Conservation (phyloP, 2,329 filamentous ascomycete species). For the Epichloe gansuensis region DNA sequence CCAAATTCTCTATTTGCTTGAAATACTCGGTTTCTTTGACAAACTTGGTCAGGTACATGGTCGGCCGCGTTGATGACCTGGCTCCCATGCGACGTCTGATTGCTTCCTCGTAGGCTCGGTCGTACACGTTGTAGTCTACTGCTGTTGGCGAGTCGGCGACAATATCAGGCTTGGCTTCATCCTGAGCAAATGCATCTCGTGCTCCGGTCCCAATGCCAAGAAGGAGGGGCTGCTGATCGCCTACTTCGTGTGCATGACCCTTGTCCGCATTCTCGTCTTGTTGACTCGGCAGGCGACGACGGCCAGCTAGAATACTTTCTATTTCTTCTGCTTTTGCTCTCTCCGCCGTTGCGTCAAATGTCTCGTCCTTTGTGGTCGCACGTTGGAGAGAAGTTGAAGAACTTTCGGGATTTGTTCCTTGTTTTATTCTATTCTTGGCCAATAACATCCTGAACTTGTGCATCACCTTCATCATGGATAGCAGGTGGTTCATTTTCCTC, state of each 20-base stretch:
- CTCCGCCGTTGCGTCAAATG: constrained; percentile 17
- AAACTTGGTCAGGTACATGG: constrained; percentile 37
- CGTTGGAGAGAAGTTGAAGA: background rate
- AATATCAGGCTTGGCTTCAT: constrained; percentile 30
- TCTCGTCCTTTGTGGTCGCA: background rate
- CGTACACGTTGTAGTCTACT: constrained; percentile 80
- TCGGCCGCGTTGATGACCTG: constrained; percentile 27
- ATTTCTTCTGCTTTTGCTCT: constrained; percentile 35
- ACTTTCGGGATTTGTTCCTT: constrained; percentile 2
- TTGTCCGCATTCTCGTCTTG: constrained; percentile 28
- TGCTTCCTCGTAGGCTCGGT: constrained; percentile 65
- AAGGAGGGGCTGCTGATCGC: constrained; percentile 51
- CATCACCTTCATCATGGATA: constrained; percentile 86
- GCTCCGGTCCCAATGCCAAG: constrained; percentile 66
- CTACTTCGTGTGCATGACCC: constrained; percentile 43
- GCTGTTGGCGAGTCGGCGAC: constrained; percentile 78
- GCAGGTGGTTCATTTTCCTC: constrained; percentile 71
- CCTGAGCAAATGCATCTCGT: constrained; percentile 30
- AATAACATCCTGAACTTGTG: constrained; percentile 74
- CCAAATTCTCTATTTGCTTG: constrained; percentile 24
- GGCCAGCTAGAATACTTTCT: constrained; percentile 34
- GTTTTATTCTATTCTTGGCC: constrained; percentile 15
- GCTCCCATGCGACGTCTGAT: constrained; percentile 62
- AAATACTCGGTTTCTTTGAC: constrained; percentile 32
- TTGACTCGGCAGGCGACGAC: constrained; percentile 27